A percentile compares a stretch with the other conserved stretches of the same genome.
phyloP scores from a whole-genome alignment of 139 green algal genomes.

The Chlorella sorokiniana region DNA sequence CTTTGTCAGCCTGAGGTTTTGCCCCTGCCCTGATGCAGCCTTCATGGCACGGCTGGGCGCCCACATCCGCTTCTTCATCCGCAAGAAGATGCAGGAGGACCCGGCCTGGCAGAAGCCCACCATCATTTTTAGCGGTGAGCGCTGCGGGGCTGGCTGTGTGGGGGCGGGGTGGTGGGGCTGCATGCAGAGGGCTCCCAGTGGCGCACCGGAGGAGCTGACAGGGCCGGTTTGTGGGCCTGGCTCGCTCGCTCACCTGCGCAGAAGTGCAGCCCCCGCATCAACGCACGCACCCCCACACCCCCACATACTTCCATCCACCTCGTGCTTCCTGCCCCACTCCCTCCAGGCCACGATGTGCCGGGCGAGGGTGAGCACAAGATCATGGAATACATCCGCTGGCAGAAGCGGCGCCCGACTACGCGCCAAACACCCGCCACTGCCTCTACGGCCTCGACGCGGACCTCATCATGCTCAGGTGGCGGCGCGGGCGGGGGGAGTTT shows the following conservation, averaged over 20 bases:
- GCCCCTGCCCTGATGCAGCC: constrained; percentile 21
- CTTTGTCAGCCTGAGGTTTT: no score
- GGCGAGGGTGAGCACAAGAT: constrained; percentile 99
- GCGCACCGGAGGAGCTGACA: no score
- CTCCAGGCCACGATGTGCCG: constrained; percentile 85
- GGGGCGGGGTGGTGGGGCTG: background rate
- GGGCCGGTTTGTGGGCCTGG: no score
- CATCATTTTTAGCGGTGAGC: constrained; percentile 69
- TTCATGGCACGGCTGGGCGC: constrained; percentile 79
- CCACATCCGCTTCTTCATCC: constrained; percentile 90
- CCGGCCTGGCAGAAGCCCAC: constrained; percentile 77
- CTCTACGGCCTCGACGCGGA: constrained; percentile 96
- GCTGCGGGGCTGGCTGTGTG: background rate
- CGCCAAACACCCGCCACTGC: constrained; percentile 85
- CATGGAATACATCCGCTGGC: constrained; percentile 95
- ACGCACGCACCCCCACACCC: no score
- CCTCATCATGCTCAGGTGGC: constrained; percentile 91
- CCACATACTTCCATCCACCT: background rate
- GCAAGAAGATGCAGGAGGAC: constrained; percentile 86
- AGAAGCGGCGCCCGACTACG: constrained; percentile 49
- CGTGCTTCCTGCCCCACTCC: background rate
- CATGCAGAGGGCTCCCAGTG: background rate
- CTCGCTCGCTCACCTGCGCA: no score
- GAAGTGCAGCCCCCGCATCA: background rate
- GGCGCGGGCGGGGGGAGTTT: background rate